These are phyloP conservation scores for Batkoa obscura DNA, from an alignment of 371 early-diverging fungal genomes.

Conservation along the genomic window DNA sequence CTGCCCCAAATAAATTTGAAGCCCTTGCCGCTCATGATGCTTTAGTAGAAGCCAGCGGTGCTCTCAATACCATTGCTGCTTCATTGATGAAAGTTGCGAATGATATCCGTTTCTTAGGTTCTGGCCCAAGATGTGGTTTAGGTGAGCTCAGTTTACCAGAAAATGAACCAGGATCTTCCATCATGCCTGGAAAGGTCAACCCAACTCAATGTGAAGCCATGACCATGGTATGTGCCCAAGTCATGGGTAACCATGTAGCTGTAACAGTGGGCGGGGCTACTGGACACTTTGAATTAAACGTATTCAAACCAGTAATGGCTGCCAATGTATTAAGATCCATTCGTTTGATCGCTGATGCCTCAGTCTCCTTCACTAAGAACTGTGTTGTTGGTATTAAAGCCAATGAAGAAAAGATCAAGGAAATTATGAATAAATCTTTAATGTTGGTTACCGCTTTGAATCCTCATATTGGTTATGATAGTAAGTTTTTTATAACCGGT, in stretches of 20 bases:
- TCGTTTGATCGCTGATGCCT: slow-evolving; percentile 66
- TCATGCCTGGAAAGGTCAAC: slow-evolving; percentile 97
- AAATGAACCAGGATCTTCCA: slow-evolving; percentile 95
- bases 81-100: slow-evolving; percentile 96
- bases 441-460: slow-evolving; percentile 87
- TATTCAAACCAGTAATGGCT: slow-evolving; percentile 94
- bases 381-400: slow-evolving; percentile 84
- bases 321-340: slow-evolving; percentile 80
- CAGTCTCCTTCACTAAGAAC: slow-evolving; percentile 68
- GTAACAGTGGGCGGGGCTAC: slow-evolving; percentile 75
- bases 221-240: slow-evolving; percentile 96
- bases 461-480: slow-evolving; percentile 67
- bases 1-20: slow-evolving; percentile 96
- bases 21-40: slow-evolving; percentile 93
- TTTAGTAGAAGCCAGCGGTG: slow-evolving; percentile 80
- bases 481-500: background rate
- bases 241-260: slow-evolving; percentile 88
- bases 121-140: slow-evolving; percentile 93
- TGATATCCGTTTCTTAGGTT: slow-evolving; percentile 85
- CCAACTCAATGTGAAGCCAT: slow-evolving; percentile 96
- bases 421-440: slow-evolving; percentile 64
- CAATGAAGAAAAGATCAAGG: slow-evolving; percentile 66
- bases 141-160: slow-evolving; percentile 86
- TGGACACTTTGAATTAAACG: slow-evolving; percentile 95
- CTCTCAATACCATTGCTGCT: slow-evolving; percentile 76